These are phyloP conservation scores for Neonectria ditissima DNA, from an alignment of 2,329 filamentous ascomycete genomes.

Conservation along the genomic window DNA sequence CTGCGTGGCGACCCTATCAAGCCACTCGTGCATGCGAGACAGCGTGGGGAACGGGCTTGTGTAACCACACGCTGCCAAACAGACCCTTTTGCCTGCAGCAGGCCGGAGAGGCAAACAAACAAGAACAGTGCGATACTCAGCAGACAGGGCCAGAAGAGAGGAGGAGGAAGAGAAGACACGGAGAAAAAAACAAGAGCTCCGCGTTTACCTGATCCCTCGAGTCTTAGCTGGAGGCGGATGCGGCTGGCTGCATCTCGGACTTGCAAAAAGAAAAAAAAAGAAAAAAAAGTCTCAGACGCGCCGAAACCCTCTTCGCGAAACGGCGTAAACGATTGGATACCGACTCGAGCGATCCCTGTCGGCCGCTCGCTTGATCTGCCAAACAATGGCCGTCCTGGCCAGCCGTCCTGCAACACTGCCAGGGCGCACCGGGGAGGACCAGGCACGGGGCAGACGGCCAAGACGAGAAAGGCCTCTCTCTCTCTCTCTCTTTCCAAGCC, in stretches of 20 bases:
- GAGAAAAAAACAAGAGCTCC: conserved; percentile 7
- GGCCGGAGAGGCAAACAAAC: conserved; percentile 6
- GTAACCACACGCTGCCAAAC: conserved; percentile 28
- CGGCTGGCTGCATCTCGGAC: conserved; percentile 15
- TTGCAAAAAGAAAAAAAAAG: no score
- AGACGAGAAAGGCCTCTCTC: conserved; percentile 16
- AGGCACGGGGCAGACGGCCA: conserved; percentile 4
- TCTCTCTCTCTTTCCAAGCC: no score
- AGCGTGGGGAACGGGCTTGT: conserved; percentile 28
- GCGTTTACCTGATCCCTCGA: neutral
- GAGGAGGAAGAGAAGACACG: neutral
- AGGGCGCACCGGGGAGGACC: neutral
- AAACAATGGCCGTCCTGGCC: conserved; percentile 34
- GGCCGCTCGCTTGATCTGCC: conserved; percentile 42
- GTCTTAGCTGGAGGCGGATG: conserved; percentile 1
- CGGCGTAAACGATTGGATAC: conserved; percentile 35
- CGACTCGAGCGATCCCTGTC: conserved; percentile 30
- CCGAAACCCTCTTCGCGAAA: conserved; percentile 36
- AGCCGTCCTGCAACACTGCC: conserved; percentile 22
- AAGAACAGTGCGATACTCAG: neutral
- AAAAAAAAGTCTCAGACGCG: conserved; percentile 2
- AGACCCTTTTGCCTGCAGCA: neutral
- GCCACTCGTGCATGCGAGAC: conserved; percentile 26
- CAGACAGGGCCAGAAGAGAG: neutral
- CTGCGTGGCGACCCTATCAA: conserved; percentile 26